These are phyloP conservation scores for Moesziomyces antarcticus DNA, from an alignment of 1,284 basidiomycete species.

Conservation along the genomic window DNA sequence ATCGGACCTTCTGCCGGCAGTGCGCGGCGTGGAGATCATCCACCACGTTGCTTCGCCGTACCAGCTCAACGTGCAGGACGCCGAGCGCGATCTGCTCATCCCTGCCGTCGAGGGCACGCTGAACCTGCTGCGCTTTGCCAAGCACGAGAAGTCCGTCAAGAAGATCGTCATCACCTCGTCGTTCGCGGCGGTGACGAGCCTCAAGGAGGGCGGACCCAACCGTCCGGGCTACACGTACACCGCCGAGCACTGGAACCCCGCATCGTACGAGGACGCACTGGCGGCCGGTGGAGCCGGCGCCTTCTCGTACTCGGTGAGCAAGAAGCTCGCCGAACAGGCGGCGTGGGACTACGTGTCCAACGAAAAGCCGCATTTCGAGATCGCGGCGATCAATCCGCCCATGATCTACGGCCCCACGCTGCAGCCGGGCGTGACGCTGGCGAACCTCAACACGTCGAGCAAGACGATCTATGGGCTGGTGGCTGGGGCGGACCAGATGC, in stretches of 20 bases:
- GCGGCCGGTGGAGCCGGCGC: slow-evolving; percentile 50
- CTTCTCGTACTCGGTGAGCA: slow-evolving; percentile 58
- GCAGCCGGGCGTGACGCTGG: slow-evolving; percentile 47
- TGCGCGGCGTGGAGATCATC: slow-evolving; percentile 57
- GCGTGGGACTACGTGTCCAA: slow-evolving; percentile 58
- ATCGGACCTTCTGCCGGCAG: slow-evolving; percentile 62
- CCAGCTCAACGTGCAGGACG: slow-evolving; percentile 61
- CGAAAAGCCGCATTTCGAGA: slow-evolving; percentile 45
- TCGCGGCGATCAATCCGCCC: slow-evolving; percentile 57
- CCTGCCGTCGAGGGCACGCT: slow-evolving; percentile 68
- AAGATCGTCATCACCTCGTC: slow-evolving; percentile 63
- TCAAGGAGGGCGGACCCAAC: slow-evolving; percentile 57
- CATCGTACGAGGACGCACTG: slow-evolving; percentile 53
- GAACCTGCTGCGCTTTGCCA: slow-evolving; percentile 59
- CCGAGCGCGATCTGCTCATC: slow-evolving; percentile 64
- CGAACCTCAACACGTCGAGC: slow-evolving; percentile 59
- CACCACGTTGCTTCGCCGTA: slow-evolving; percentile 57
- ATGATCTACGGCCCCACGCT: slow-evolving; percentile 61
- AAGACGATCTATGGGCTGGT: slow-evolving; percentile 62
- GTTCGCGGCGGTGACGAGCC: slow-evolving; percentile 59
- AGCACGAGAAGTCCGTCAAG: slow-evolving; percentile 53
- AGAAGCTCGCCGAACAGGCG: slow-evolving; percentile 62
- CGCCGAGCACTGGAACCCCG: slow-evolving; percentile 57
- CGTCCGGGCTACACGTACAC: slow-evolving; percentile 57
- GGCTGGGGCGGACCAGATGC: slow-evolving; percentile 42